A percentile compares a stretch with the other conserved stretches of the same genome.
phyloP scores from a whole-genome alignment of 1,284 basidiomycete species.

The Austropuccinia psidii region DNA sequence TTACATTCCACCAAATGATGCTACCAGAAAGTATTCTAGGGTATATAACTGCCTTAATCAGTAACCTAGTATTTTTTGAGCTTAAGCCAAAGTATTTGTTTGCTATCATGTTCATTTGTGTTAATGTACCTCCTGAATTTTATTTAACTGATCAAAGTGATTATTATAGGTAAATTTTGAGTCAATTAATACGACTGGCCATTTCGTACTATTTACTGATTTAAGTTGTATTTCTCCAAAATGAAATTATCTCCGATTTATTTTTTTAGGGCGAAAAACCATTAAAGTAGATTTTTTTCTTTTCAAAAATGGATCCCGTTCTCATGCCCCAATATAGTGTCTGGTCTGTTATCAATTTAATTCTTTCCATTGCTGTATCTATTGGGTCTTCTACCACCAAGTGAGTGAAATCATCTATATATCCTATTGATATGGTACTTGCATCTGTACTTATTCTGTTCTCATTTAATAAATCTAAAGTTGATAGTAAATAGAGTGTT shows the following conservation, averaged over 20 bases:
- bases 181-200: neutral
- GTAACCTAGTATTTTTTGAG: neutral
- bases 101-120: neutral
- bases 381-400: neutral
- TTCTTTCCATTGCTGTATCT: neutral
- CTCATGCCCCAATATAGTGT: neutral
- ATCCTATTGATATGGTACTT: conserved; percentile 5
- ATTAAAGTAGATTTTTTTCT: conserved; percentile 1
- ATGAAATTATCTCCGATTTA: neutral
- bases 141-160: neutral
- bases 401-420: conserved; percentile 13
- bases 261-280: neutral
- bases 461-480: neutral
- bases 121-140: neutral
- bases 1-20: neutral
- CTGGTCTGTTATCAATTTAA: neutral
- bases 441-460: neutral
- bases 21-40: conserved; percentile 5
- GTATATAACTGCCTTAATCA: neutral
- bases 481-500: conserved; percentile 10
- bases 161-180: neutral
- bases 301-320: conserved; percentile 6
- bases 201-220: neutral
- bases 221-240: neutral
- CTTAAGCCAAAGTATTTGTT: neutral